Evolutionary conservation across 371 early-diverging fungal genomes (phyloP), one percentile per base, ranked within the genome.

Genomic region (Actinomortierella ambigua): DNA sequence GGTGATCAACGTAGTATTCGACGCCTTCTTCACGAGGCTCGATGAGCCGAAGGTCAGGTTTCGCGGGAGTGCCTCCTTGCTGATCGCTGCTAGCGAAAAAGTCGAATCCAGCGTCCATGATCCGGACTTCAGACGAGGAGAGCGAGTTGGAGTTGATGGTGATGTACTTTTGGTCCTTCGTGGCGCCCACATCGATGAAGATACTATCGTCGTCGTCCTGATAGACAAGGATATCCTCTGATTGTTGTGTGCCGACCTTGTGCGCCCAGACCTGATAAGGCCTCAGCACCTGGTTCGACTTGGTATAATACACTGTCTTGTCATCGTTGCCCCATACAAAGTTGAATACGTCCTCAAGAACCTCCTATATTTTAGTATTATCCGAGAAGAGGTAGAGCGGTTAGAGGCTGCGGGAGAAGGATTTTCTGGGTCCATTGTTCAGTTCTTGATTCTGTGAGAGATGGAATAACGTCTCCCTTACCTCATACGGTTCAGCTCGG

Each of bases 1-100:
- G 89, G 62, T 93, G 93, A 63, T 94, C 95, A 1, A 90, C 89
- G 77, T 86, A 93, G 59, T 90, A 91, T 51, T 93, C 91, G 2
- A 90, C 71, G 11, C 85, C 88, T 3, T 77, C 63, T 27, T 71
- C 69, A 5, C 93, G 80, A 18, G 82, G 78, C n/a, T 87, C 79
- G 8, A 93, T 78, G 5, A 90, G 68, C 8, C 55, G 66, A 26
- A 85, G 50, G 7, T 59, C 47, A 27, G 86, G 85, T 17, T 50
- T 3, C 0, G 34, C 7, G 11, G 34, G 7, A 6, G 34, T 6
- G 34, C 34, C 34, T 34, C 11, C 34, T 34, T 4, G 34, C 11
- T 34, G 34, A 34, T 34, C 34, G 7, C 13, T 50, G 14, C 59
- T 68, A 5, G 62, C 57, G 1, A 67, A 68, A 53, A 77, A 77